These are phyloP conservation scores for Piper longum DNA, from an alignment of 164 flowering plant genomes.

Conservation along the genomic window DNA sequence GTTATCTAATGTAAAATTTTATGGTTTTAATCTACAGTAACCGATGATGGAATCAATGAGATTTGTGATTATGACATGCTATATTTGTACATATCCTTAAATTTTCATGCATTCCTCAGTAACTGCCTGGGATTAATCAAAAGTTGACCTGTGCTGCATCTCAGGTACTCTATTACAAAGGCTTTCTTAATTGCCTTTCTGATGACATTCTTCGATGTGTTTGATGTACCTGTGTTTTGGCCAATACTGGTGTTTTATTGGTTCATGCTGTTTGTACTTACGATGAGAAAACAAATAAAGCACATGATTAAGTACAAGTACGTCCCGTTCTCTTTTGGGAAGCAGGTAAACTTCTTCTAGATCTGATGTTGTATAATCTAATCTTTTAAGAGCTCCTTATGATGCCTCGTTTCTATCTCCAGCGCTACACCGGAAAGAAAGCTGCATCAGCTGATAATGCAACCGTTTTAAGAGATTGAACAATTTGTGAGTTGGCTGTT, in stretches of 20 bases:
- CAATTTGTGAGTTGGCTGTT: neutral
- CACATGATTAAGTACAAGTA: constrained; percentile 88
- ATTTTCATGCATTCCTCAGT: neutral
- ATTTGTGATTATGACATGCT: too few species aligned
- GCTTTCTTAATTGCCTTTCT: constrained; percentile 73
- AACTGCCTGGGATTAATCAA: neutral
- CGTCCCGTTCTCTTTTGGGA: constrained; percentile 68
- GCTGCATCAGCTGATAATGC: constrained; percentile 9
- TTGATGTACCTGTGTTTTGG: constrained; percentile 92
- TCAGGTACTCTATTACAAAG: constrained; percentile 61
- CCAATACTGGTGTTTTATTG: constrained; percentile 83
- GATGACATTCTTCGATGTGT: constrained; percentile 60
- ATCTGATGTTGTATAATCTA: neutral
- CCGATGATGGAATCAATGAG: too few species aligned
- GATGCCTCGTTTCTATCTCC: constrained; percentile 4
- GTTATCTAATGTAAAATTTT: too few species aligned
- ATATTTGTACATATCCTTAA: neutral
- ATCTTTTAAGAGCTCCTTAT: neutral
- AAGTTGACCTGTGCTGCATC: constrained; percentile 1
- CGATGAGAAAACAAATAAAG: constrained; percentile 67
- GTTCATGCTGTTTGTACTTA: constrained; percentile 51
- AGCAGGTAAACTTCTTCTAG: constrained; percentile 35
- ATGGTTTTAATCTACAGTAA: too few species aligned
- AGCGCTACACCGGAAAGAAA: constrained; percentile 22
- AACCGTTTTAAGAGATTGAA: constrained; percentile 8